Evolutionary conservation across 805 yeast species (phyloP).

Genomic region (Kluyveromyces lactis): DNA sequence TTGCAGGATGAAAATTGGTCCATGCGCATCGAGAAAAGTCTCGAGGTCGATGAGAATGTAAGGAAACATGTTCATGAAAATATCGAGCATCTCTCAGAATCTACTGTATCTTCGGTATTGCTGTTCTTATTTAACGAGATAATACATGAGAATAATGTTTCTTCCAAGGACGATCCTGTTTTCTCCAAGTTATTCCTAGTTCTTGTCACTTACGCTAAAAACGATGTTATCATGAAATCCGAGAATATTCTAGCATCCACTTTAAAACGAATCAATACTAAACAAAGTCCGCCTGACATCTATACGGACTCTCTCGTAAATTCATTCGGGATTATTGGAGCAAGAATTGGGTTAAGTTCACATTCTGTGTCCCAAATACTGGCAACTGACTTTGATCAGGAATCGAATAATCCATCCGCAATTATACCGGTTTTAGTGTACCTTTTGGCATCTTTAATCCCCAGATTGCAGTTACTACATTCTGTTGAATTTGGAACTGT

Average conservation of each 20-base stretch:
- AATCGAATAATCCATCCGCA: not conserved
- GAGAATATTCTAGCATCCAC: not conserved
- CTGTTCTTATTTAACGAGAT: not conserved
- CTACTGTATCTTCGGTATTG: not conserved
- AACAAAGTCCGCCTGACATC: not conserved
- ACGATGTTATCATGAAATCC: not conserved
- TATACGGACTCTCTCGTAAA: constrained; percentile 34
- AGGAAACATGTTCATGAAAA: constrained; percentile 19
- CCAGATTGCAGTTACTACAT: not conserved
- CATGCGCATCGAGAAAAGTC: constrained; percentile 56
- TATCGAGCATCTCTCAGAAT: constrained; percentile 11
- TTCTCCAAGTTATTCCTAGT: not conserved
- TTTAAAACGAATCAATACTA: not conserved
- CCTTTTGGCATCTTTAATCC: not conserved
- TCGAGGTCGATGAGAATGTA: constrained; percentile 52
- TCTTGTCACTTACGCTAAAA: not conserved
- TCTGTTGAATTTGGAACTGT: not conserved
- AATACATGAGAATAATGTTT: not conserved
- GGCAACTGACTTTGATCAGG: not conserved
- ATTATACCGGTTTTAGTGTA: not conserved
- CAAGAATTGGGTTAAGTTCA: not conserved
- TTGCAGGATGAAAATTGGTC: constrained; percentile 70
- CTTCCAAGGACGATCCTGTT: not conserved
- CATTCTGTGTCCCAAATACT: not conserved
- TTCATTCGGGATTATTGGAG: constrained; percentile 39